Evolutionary conservation across 495 filamentous ascomycete genomes (phyloP), one percentile per base, ranked within the genome.

Genomic region (Penicillium arizonense): DNA sequence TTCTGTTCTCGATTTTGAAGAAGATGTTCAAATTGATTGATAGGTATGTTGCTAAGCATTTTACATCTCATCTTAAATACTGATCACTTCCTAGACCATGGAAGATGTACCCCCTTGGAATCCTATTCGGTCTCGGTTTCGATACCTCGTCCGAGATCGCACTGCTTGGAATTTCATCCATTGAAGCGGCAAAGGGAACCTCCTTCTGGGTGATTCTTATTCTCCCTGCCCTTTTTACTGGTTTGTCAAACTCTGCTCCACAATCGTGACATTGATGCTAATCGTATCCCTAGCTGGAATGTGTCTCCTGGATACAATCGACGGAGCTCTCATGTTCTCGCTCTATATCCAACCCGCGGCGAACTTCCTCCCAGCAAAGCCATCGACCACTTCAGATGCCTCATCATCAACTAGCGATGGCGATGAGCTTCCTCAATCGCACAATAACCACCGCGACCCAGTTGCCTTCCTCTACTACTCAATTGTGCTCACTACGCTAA

Each of bases 121-220:
- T 96, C 3, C 65, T 97, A 18, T 98, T 98, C 69, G 94, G 94
- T 13, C 76, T 97, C 9, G 94, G 94, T 1, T 98, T 98, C 67
- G 94, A 98, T 69, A 97, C 94, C 0, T 95, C 89, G 32, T 93
- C 88, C 14, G 94, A 98, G 68, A 88, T 98, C 62, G 94, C 94
- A 0, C 75, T 98, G 3, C 71, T 98, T 4, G 93, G 94, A 1
- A 96, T 97, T 53, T 87, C 91, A 1, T 88, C 86, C 20, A 83
- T 98, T 4, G 84, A 96, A 64, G 91, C 86, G 1, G 84, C 88
- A 3, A 79, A 87, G 61, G 93, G 93, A 16, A 96, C 90, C 13
- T 87, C 83, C 26, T 85, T 97, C 50, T 98, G 94, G 94, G 77
- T 97, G 28, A 97, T 98, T 57, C 69, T 98, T 26, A 89, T 98